Percentiles rank a stretch among this genome's conserved stretches.
Evolutionary conservation across 2,329 filamentous ascomycete genomes (phyloP).

Genomic region (Verticillium zaregamsianum): DNA sequence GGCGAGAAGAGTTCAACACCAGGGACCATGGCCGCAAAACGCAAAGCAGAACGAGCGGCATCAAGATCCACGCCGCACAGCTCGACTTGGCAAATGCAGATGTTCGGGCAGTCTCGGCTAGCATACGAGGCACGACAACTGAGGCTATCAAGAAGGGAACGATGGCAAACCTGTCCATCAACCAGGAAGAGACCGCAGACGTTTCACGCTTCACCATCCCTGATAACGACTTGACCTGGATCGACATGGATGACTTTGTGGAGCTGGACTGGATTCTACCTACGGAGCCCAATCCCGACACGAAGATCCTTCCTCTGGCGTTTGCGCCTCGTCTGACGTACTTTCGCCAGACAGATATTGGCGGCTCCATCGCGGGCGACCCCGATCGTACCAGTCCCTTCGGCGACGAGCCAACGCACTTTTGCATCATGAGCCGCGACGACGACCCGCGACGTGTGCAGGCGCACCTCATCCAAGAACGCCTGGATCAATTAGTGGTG

Average conservation of each 20-base stretch:
- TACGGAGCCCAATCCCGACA: constrained; percentile 84
- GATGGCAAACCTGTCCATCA: constrained; percentile 44
- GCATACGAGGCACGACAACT: constrained; percentile 73
- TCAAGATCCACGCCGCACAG: constrained; percentile 94
- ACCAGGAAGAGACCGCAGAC: constrained; percentile 58
- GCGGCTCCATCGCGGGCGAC: constrained; percentile 73
- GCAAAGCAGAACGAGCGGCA: constrained; percentile 78
- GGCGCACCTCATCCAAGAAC: constrained; percentile 75
- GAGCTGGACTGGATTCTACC: constrained; percentile 96
- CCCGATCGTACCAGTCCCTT: constrained; percentile 82
- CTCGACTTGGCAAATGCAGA: constrained; percentile 89
- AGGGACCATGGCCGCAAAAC: constrained; percentile 72
- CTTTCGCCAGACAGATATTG: constrained; percentile 93
- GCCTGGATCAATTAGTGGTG: constrained; percentile 71
- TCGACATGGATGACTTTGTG: constrained; percentile 99
- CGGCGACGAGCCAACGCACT: constrained; percentile 87
- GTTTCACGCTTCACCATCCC: constrained; percentile 91
- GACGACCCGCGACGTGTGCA: constrained; percentile 89
- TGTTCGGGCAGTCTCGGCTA: constrained; percentile 88
- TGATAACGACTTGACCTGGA: constrained; percentile 92
- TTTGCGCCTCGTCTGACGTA: constrained; percentile 96
- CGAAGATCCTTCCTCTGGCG: constrained; percentile 87
- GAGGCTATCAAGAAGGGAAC: constrained; percentile 68
- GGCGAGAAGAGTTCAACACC: constrained; percentile 86
- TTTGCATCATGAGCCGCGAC: constrained; percentile 89